These are phyloP conservation scores for Colletotrichum ledebouriae DNA, from an alignment of 2,329 filamentous ascomycete genomes.

Conservation along the genomic window DNA sequence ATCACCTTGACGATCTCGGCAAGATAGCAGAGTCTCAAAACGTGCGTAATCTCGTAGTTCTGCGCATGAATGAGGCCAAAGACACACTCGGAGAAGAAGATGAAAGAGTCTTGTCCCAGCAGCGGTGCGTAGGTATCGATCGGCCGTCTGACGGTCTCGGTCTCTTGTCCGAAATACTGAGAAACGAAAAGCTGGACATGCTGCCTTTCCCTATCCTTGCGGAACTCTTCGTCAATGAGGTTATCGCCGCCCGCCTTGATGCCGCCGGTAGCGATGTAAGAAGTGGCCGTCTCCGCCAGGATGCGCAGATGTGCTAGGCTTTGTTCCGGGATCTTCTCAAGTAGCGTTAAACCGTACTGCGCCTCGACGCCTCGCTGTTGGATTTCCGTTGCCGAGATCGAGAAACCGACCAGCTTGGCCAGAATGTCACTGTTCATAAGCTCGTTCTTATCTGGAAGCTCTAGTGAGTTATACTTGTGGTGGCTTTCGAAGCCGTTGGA, in stretches of 20 bases:
- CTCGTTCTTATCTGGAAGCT: conserved; percentile 55
- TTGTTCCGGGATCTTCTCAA: conserved; percentile 88
- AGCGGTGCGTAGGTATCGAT: conserved; percentile 68
- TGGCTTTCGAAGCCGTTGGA: conserved; percentile 65
- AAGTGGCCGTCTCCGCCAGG: conserved; percentile 87
- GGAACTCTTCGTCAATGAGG: conserved; percentile 75
- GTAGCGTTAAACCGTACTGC: conserved; percentile 78
- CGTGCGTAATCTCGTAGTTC: conserved; percentile 79
- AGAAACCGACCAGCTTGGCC: conserved; percentile 79
- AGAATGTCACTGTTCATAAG: conserved; percentile 70
- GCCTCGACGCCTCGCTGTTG: conserved; percentile 88
- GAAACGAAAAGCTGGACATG: conserved; percentile 81
- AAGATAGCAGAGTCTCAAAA: conserved; percentile 88
- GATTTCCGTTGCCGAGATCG: conserved; percentile 91
- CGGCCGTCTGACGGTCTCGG: conserved; percentile 55
- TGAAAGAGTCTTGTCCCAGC: conserved; percentile 78
- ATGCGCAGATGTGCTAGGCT: conserved; percentile 88
- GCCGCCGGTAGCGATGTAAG: conserved; percentile 84
- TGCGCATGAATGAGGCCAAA: conserved; percentile 78
- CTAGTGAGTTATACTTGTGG: conserved; percentile 50
- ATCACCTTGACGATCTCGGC: conserved; percentile 91
- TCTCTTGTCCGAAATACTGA: conserved; percentile 61
- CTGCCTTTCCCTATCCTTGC: conserved; percentile 77
- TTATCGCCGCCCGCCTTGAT: conserved; percentile 72
- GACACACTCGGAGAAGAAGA: conserved; percentile 85